Conservation (phyloP, 2,329 filamentous ascomycete genomes). For the Monosporascus sp. region DNA sequence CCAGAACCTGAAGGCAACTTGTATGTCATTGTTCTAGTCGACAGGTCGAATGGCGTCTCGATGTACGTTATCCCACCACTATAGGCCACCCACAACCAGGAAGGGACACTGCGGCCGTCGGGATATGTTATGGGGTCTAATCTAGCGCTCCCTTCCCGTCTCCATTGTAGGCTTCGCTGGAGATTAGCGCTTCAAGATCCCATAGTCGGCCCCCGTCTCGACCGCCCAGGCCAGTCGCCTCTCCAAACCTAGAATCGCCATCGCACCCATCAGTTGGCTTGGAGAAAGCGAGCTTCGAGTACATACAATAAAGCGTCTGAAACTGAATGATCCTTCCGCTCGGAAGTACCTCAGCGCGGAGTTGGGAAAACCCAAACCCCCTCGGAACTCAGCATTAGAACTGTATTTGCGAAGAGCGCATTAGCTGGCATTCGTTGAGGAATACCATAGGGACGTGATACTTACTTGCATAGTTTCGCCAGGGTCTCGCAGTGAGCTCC, state of each 20-base stretch:
- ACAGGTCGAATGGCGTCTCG: conserved; percentile 2
- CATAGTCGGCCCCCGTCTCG: conserved; percentile 6
- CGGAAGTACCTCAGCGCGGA: conserved; percentile 11
- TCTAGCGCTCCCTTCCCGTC: background rate
- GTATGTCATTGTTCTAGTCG: conserved; percentile 1
- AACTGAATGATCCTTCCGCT: conserved; percentile 10
- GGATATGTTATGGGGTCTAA: background rate
- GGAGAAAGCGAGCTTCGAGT: conserved; percentile 12
- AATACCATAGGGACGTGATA: background rate
- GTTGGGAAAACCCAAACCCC: conserved; percentile 10
- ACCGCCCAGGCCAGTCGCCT: conserved; percentile 7
- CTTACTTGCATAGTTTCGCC: conserved; percentile 11
- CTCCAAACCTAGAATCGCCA: conserved; percentile 13
- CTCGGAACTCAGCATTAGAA: conserved; percentile 9
- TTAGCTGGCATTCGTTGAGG: background rate
- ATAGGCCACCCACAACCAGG: conserved; percentile 10
- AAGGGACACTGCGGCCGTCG: conserved; percentile 1
- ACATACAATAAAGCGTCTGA: conserved; percentile 11
- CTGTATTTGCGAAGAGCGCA: background rate
- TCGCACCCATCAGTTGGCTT: conserved; percentile 5
- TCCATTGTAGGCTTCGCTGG: conserved; percentile 6
- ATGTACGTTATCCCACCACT: conserved; percentile 5
- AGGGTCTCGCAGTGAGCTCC: conserved; percentile 13
- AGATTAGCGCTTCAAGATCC: conserved; percentile 6
- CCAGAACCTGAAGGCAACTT: background rate